These are phyloP conservation scores for Vitis hybrid DNA, from an alignment of 177 flowering plant species.

Conservation along the genomic window DNA sequence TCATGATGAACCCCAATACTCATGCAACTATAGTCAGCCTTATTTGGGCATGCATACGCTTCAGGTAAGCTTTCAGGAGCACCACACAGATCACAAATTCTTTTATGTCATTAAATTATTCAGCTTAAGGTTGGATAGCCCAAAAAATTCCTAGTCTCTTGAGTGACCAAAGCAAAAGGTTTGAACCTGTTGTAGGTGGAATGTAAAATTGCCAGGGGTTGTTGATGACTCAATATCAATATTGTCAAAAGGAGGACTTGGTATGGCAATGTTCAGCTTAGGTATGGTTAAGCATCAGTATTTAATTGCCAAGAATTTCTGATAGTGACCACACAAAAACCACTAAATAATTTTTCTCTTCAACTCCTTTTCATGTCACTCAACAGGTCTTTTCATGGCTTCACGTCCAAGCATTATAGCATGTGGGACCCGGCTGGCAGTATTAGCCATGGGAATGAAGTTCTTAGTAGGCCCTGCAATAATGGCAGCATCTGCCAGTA, in stretches of 20 bases:
- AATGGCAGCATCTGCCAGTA: constrained; percentile 54
- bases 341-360: not conserved
- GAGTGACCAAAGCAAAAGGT: not conserved
- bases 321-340: not conserved
- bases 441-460: constrained; percentile 50
- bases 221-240: constrained; percentile 53
- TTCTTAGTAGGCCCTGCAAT: constrained; percentile 62
- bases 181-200: constrained; percentile 49
- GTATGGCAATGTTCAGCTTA: constrained; percentile 95
- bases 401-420: constrained; percentile 55
- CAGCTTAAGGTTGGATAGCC: not conserved
- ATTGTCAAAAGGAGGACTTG: constrained; percentile 76
- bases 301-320: not conserved
- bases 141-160: not conserved
- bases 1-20: constrained; percentile 70
- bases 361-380: constrained; percentile 3
- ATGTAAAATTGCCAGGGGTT: constrained; percentile 49
- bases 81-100: not conserved
- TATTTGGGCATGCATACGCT: constrained; percentile 67
- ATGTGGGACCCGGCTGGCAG: constrained; percentile 48
- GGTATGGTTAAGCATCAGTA: constrained; percentile 34
- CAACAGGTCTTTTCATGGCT: constrained; percentile 80
- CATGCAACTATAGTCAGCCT: constrained; percentile 66
- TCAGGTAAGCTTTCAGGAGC: constrained; percentile 35
- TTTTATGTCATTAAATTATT: not conserved